phyloP scores from a whole-genome alignment of 2,329 filamentous ascomycete genomes.

The Epichloe brachyelytri region DNA sequence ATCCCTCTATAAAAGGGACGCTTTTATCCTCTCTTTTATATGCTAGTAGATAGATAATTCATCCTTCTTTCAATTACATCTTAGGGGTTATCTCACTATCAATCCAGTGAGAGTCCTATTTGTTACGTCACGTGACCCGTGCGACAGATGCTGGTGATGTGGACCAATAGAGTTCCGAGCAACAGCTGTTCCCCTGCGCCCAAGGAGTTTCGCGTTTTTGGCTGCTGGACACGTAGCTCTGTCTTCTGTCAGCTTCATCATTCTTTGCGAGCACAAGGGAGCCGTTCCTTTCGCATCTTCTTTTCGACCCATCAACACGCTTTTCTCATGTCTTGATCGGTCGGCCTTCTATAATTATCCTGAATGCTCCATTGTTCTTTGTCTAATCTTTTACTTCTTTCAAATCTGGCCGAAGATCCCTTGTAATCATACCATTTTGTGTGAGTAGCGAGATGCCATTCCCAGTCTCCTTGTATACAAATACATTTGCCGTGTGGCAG shows the following conservation, averaged over 20 bases:
- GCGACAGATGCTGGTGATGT: too few relatives aligned
- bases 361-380: conserved; percentile 1
- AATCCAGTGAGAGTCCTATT: too few relatives aligned
- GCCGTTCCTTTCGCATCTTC: background rate
- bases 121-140: too few relatives aligned
- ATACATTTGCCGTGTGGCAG: background rate
- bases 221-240: background rate
- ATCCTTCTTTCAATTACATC: too few relatives aligned
- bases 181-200: background rate
- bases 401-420: background rate
- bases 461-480: background rate
- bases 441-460: background rate
- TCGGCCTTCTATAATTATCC: conserved; percentile 4
- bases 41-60: too few relatives aligned
- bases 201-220: background rate
- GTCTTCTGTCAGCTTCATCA: conserved; percentile 4
- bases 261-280: conserved; percentile 2
- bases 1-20: too few relatives aligned
- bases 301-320: background rate
- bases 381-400: conserved; percentile 7
- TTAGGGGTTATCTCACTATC: too few relatives aligned
- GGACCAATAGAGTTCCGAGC: background rate
- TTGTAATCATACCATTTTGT: background rate
- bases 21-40: too few relatives aligned
- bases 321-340: background rate